phyloP scores from a whole-genome alignment of 2,329 filamentous ascomycete genomes.

The Akanthomyces muscarius region DNA sequence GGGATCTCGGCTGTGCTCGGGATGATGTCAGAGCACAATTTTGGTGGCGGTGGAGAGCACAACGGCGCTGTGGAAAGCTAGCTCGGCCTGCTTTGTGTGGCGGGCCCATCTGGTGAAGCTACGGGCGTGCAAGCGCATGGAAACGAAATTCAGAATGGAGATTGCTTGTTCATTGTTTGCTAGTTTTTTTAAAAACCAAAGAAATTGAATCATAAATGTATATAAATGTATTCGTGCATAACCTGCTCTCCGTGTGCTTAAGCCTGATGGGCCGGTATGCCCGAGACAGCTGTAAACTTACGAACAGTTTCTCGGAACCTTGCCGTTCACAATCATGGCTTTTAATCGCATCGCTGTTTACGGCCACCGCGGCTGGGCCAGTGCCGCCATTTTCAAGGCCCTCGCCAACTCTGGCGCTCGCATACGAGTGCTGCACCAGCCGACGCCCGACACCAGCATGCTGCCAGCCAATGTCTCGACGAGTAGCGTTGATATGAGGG shows the following conservation, averaged over 20 bases:
- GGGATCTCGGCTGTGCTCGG: conserved; percentile 9
- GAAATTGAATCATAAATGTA: too few species aligned
- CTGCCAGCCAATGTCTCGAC: not conserved
- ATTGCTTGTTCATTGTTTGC: too few species aligned
- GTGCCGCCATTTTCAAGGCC: not conserved
- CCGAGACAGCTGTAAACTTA: too few species aligned
- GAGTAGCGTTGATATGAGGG: not conserved
- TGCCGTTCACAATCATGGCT: too few species aligned
- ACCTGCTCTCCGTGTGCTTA: too few species aligned
- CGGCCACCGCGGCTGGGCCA: not conserved
- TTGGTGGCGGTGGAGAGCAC: not conserved
- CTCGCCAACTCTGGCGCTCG: not conserved
- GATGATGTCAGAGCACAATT: conserved; percentile 15
- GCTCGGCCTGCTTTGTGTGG: not conserved
- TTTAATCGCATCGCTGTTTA: conserved; percentile 12
- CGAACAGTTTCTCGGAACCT: too few species aligned
- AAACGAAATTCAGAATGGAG: too few species aligned
- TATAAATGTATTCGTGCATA: too few species aligned
- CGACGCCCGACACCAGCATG: not conserved
- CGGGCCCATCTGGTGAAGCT: too few species aligned
- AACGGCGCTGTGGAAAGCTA: not conserved
- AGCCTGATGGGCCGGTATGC: too few species aligned
- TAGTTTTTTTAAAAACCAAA: too few species aligned
- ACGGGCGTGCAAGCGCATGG: too few species aligned
- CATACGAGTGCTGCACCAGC: not conserved